Percentiles rank a stretch among this genome's conserved stretches.
Conservation (phyloP, 1,284 basidiomycete genomes). For the Apiotrichum gamsii region DNA sequence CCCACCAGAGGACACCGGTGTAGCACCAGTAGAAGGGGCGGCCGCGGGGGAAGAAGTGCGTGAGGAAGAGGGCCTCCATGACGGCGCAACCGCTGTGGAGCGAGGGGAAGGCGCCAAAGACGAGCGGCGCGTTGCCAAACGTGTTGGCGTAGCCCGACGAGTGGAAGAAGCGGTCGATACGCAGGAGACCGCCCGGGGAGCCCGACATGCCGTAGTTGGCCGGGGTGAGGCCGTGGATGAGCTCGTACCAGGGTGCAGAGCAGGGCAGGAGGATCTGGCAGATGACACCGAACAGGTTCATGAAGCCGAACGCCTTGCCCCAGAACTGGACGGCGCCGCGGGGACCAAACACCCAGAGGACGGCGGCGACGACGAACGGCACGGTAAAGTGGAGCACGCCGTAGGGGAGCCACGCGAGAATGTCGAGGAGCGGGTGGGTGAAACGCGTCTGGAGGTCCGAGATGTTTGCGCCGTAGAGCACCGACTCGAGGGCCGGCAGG, state of each 20-base stretch:
- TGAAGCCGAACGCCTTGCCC: constrained; percentile 83
- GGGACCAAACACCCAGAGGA: constrained; percentile 73
- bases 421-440: constrained; percentile 84
- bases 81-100: constrained; percentile 88
- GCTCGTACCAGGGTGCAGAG: constrained; percentile 94
- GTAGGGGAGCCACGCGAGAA: constrained; percentile 93
- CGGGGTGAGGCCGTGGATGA: constrained; percentile 92
- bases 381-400: constrained; percentile 83
- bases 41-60: constrained; percentile 85
- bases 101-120: constrained; percentile 95
- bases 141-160: constrained; percentile 68
- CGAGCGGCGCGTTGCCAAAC: constrained; percentile 83
- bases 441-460: constrained; percentile 91
- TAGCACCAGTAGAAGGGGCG: constrained; percentile 70
- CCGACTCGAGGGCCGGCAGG: constrained; percentile 87
- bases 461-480: constrained; percentile 94
- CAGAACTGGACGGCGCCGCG: constrained; percentile 77
- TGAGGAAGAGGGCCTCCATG: constrained; percentile 85
- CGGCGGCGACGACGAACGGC: constrained; percentile 71
- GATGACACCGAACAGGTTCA: constrained; percentile 85
- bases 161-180: constrained; percentile 86
- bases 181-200: constrained; percentile 83
- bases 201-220: constrained; percentile 88
- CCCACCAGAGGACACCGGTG: constrained; percentile 87
- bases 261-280: constrained; percentile 88